These are phyloP conservation scores for Yamadazyma olivae DNA, from an alignment of 805 yeast genomes.

Conservation along the genomic window DNA sequence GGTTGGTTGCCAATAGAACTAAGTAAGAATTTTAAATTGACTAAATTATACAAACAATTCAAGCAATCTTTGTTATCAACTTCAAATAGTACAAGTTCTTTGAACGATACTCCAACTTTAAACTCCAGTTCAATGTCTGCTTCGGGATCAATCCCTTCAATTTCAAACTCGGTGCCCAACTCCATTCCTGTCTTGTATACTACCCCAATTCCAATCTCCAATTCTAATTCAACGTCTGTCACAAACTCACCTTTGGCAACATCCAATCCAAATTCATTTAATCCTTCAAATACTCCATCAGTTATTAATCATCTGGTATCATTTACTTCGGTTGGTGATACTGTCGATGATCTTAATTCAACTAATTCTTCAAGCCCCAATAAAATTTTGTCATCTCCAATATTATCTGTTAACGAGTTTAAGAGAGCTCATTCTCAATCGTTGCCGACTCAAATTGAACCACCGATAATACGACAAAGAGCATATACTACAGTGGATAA, in stretches of 20 bases:
- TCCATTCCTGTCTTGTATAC: background rate
- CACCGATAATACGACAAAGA: slow-evolving; percentile 11
- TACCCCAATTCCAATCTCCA: background rate
- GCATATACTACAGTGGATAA: slow-evolving; percentile 11
- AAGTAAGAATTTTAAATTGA: slow-evolving; percentile 27
- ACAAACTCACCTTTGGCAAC: background rate
- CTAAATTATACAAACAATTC: slow-evolving; percentile 21
- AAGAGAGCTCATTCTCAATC: slow-evolving; percentile 32
- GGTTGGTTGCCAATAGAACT: slow-evolving; percentile 35
- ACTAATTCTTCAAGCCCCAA: too few relatives aligned
- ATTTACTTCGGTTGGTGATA: too few relatives aligned
- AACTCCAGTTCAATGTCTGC: background rate
- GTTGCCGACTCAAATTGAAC: slow-evolving; percentile 26
- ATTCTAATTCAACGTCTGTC: background rate
- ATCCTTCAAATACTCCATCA: background rate
- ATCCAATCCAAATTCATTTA: too few relatives aligned
- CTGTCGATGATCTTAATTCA: too few relatives aligned
- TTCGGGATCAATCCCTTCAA: background rate
- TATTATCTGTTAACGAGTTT: slow-evolving; percentile 25
- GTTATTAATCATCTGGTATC: too few relatives aligned
- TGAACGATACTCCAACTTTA: background rate
- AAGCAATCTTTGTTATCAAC: slow-evolving; percentile 17
- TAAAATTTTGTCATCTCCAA: slow-evolving; percentile 29
- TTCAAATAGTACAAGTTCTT: background rate
- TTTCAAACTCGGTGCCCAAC: background rate